phyloP scores from a whole-genome alignment of 1,139 yeast genomes.

The Meyerozyma sp. region DNA sequence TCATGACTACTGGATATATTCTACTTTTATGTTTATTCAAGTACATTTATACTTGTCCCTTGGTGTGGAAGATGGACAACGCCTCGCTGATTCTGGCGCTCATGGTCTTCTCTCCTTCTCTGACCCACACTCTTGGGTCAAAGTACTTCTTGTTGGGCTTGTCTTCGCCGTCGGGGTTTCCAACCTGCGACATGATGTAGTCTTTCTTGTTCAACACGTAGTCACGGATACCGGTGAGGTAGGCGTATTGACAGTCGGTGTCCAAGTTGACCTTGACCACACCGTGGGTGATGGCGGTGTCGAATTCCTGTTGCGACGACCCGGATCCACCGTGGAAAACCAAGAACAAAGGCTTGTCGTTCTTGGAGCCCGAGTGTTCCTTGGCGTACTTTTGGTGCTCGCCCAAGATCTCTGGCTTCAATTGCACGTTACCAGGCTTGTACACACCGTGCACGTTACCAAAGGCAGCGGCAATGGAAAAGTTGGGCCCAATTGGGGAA shows the following conservation, averaged over 20 bases:
- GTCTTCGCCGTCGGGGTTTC: conserved; percentile 99
- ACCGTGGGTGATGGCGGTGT: conserved; percentile 87
- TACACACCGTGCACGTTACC: conserved; percentile 99
- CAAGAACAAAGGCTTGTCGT: conserved; percentile 79
- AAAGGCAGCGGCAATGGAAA: conserved; percentile 98
- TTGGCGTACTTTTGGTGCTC: conserved; percentile 89
- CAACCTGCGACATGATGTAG: conserved; percentile 81
- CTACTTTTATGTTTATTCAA: not conserved
- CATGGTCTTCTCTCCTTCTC: conserved; percentile 99
- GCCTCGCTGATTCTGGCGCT: conserved; percentile 77
- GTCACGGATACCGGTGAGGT: conserved; percentile 95
- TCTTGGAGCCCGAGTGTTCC: conserved; percentile 51
- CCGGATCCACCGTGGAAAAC: conserved; percentile 99
- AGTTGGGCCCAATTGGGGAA: conserved; percentile 90
- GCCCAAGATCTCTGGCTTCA: conserved; percentile 90
- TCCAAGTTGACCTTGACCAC: conserved; percentile 99
- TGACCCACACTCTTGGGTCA: conserved; percentile 99
- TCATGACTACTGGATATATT: too few species aligned
- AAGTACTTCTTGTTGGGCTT: conserved; percentile 99
- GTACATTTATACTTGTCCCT: conserved; percentile 46
- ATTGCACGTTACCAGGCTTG: conserved; percentile 97
- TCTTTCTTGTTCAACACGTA: conserved; percentile 94
- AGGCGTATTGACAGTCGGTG: conserved; percentile 98
- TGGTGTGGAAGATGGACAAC: conserved; percentile 80
- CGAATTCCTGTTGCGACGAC: conserved; percentile 86